phyloP scores from a whole-genome alignment of 2,329 filamentous ascomycete species.

The Colletotrichum coccodes region DNA sequence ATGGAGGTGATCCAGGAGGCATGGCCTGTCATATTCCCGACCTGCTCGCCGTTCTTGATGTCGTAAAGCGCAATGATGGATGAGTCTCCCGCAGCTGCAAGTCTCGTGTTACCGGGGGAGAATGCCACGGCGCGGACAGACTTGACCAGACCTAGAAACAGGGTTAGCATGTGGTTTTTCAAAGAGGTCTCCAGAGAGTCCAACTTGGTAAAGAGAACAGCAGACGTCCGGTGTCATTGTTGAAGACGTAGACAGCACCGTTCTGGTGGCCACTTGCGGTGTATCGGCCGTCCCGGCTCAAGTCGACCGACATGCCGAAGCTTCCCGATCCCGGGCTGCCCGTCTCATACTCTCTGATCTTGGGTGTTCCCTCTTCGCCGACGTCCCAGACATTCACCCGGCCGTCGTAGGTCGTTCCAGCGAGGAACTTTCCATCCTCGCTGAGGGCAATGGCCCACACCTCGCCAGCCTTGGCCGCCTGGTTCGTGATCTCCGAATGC shows the following conservation, averaged over 20 bases:
- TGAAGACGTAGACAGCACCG: slow-evolving; percentile 93
- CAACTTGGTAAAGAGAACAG: slow-evolving; percentile 85
- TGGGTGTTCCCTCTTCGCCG: slow-evolving; percentile 62
- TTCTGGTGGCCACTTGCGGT: slow-evolving; percentile 95
- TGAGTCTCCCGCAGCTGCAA: slow-evolving; percentile 92
- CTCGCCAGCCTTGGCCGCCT: slow-evolving; percentile 70
- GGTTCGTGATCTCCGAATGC: slow-evolving; percentile 55
- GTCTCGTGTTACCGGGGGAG: slow-evolving; percentile 83
- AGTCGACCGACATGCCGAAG: slow-evolving; percentile 89
- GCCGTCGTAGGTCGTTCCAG: slow-evolving; percentile 89
- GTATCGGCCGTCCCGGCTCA: slow-evolving; percentile 82
- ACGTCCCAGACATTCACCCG: slow-evolving; percentile 90
- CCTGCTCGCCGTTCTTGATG: slow-evolving; percentile 89
- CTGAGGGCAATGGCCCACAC: slow-evolving; percentile 91
- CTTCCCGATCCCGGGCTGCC: slow-evolving; percentile 76
- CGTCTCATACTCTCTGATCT: slow-evolving; percentile 88
- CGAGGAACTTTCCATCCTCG: slow-evolving; percentile 83
- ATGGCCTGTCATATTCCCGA: slow-evolving; percentile 84
- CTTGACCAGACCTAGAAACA: slow-evolving; percentile 76
- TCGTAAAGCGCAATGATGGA: slow-evolving; percentile 92
- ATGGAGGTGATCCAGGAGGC: slow-evolving; percentile 89
- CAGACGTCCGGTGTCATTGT: slow-evolving; percentile 87
- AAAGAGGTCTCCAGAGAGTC: slow-evolving; percentile 35
- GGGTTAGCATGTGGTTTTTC: neutral
- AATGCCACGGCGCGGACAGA: slow-evolving; percentile 88